These are phyloP conservation scores for Calamus simplicifolius DNA, from an alignment of 176 grass and related monocot genomes.

Conservation along the genomic window DNA sequence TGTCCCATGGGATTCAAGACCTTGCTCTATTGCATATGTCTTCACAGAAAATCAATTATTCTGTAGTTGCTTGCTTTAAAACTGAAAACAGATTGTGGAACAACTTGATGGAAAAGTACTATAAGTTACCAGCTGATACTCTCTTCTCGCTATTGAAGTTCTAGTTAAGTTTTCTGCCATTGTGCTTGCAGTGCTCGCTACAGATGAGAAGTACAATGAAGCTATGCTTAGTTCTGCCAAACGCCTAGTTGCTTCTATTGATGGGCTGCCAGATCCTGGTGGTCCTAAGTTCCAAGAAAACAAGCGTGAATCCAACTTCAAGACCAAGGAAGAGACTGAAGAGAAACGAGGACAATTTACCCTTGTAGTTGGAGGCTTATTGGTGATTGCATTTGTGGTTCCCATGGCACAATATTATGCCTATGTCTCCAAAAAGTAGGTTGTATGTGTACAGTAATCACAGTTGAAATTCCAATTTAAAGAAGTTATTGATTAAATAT, in stretches of 20 bases:
- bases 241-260: conserved; percentile 69
- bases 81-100: too few relatives aligned
- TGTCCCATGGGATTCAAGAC: too few relatives aligned
- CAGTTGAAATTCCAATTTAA: too few relatives aligned
- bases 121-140: too few relatives aligned
- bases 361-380: conserved; percentile 83
- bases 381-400: conserved; percentile 95
- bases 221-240: conserved; percentile 56
- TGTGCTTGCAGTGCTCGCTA: conserved; percentile 61
- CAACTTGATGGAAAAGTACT: too few relatives aligned
- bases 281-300: conserved; percentile 82
- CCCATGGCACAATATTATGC: conserved; percentile 99
- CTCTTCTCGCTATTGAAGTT: too few relatives aligned
- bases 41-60: too few relatives aligned
- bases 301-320: conserved; percentile 96
- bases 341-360: conserved; percentile 97
- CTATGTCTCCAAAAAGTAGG: conserved; percentile 95
- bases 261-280: conserved; percentile 77
- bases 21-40: too few relatives aligned
- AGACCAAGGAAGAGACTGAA: conserved; percentile 78
- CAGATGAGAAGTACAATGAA: conserved; percentile 97
- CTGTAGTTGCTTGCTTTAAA: too few relatives aligned
- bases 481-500: too few relatives aligned
- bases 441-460: neutral
- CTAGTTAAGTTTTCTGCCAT: neutral